Evolutionary conservation across 108 stramenopile genomes (phyloP).

Genomic region (Pseudonitzschia delicatissima): DNA sequence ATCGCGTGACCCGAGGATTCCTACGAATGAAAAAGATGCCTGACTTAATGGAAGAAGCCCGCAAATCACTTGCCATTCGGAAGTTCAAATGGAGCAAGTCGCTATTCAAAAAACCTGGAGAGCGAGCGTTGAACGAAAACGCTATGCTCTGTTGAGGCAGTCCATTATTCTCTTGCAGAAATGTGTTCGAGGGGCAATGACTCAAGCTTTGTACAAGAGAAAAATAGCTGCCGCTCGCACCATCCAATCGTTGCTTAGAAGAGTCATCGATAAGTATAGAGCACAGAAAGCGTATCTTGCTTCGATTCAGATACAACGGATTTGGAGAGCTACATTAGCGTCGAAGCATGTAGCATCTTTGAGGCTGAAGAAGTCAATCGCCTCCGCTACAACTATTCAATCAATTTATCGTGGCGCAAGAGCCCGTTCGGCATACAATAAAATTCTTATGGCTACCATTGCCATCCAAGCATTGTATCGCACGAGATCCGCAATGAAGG

Average conservation of each 20-base stretch:
- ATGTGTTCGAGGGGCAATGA: not conserved
- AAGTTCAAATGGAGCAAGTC: constrained; percentile 2
- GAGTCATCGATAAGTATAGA: not conserved
- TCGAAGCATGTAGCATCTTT: not conserved
- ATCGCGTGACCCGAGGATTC: not conserved
- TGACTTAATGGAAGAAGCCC: not conserved
- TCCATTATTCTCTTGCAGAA: not conserved
- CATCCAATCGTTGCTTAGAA: not conserved
- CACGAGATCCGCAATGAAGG: not conserved
- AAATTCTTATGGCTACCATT: not conserved
- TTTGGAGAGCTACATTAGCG: not conserved
- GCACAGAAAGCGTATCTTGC: not conserved
- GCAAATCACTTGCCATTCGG: not conserved
- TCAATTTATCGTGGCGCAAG: constrained; percentile 8
- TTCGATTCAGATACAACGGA: not conserved
- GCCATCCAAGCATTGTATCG: constrained; percentile 5
- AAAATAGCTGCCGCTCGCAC: not conserved
- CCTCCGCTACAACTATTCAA: constrained; percentile 12
- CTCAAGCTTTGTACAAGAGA: constrained; percentile 2
- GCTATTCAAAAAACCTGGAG: constrained; percentile 1
- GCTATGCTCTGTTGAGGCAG: not conserved
- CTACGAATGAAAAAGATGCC: not conserved
- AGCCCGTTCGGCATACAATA: not conserved
- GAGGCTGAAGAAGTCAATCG: not conserved
- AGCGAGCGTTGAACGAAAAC: not conserved